Base-by-base conservation (phyloP, 768 basidiomycete species). In the Amanita polypyramis region DNA sequence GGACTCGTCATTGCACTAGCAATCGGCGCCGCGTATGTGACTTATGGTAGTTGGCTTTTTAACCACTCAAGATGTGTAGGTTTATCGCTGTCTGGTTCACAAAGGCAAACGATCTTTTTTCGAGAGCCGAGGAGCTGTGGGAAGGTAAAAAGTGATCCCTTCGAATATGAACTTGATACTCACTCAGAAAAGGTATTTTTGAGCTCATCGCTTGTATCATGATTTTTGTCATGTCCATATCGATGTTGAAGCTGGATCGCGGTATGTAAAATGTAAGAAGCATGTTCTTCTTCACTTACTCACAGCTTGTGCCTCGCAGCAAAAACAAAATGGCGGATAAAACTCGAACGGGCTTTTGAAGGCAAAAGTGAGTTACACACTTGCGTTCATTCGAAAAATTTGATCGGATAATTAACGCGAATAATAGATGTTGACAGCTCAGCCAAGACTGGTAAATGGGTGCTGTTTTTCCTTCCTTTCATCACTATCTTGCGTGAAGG, bases 31-130 rank as follows among this genome's bases (percentile, higher is more conserved):
- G 82, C 90, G 69, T 76, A 53, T 50, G 70, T 58, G 2, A n/a
- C 15, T 2, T 17, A 14, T 42, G n/a, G 2, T 2, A 4, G 11
- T 23, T 10, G 15, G 25, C 10, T 0, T 17, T 9, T 5, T n/a
- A 43, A 40, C n/a, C 17, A 21, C 25, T 20, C 23, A 33, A 50
- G 25, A 41, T 45, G 35, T 4, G 7, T 46, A 72, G 71, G 1
- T 97, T 95, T 65, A 85, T 97, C 52, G 91, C 86, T 5, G 76
- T 96, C 35, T 98, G 92, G 85, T 97, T 95, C 67, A 97, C 92
- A 25, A 79, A 87, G 58, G 84, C 94, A 0, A 73, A 74, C 17
- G 70, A 96, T 62, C 74, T 98, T 14, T 97, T 90, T 86, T 61
- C 74, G 34, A 80, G 79, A 58, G 77, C 90, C 5, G 95, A 98